These are phyloP conservation scores for Fusarium irregulare DNA, from an alignment of 2,329 filamentous ascomycete genomes.

Conservation along the genomic window DNA sequence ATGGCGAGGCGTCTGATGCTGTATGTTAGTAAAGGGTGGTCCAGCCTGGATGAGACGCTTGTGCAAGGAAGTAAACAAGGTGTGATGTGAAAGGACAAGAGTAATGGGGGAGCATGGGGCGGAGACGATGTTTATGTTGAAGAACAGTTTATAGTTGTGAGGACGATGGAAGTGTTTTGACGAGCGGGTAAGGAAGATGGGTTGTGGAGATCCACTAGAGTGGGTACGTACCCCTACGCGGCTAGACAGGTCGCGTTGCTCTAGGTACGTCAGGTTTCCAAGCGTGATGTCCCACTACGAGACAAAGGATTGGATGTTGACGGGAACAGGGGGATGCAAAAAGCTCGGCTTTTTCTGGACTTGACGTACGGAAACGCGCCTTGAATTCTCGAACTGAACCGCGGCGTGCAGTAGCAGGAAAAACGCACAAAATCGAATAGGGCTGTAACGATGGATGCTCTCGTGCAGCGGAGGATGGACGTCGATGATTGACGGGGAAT, in stretches of 20 bases:
- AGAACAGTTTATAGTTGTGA: slow-evolving; percentile 48
- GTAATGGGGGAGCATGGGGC: slow-evolving; percentile 40
- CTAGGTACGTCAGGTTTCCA: slow-evolving; percentile 45
- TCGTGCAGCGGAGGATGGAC: neutral
- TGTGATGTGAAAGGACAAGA: slow-evolving; percentile 41
- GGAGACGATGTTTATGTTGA: slow-evolving; percentile 52
- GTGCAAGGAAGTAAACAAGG: slow-evolving; percentile 42
- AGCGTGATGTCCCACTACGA: slow-evolving; percentile 46
- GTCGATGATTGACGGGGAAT: slow-evolving; percentile 1
- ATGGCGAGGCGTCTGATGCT: slow-evolving; percentile 44
- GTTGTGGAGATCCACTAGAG: slow-evolving; percentile 39
- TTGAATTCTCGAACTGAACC: slow-evolving; percentile 20
- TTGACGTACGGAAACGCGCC: slow-evolving; percentile 40
- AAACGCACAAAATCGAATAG: slow-evolving; percentile 10
- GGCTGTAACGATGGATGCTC: slow-evolving; percentile 1
- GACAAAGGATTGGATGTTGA: slow-evolving; percentile 42
- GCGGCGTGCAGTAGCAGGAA: slow-evolving; percentile 16
- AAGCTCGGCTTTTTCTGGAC: slow-evolving; percentile 23
- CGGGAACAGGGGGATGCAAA: slow-evolving; percentile 24
- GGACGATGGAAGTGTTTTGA: slow-evolving; percentile 53
- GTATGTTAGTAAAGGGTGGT: slow-evolving; percentile 46
- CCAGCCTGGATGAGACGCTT: slow-evolving; percentile 30
- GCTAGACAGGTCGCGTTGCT: slow-evolving; percentile 49
- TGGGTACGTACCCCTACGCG: slow-evolving; percentile 50
- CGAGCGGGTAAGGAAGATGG: slow-evolving; percentile 50